These are phyloP conservation scores for Thinopyrum elongatum DNA, from an alignment of 176 grass and related monocot species.

Conservation along the genomic window DNA sequence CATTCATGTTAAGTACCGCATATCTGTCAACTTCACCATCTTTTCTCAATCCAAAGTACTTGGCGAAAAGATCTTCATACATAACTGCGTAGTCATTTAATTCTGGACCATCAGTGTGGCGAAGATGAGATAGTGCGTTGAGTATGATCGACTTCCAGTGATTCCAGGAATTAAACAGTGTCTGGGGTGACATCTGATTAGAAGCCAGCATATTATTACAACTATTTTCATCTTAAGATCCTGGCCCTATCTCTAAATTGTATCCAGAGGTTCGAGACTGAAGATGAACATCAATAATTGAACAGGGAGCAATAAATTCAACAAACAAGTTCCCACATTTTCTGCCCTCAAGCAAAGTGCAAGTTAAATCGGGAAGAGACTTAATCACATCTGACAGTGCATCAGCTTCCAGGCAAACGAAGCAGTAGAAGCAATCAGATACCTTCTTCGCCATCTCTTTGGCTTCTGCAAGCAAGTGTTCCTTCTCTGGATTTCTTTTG, in stretches of 20 bases:
- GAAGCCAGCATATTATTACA: conserved; percentile 32
- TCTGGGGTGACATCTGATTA: conserved; percentile 40
- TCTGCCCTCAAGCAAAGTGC: conserved; percentile 37
- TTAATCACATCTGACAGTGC: conserved; percentile 43
- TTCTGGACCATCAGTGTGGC: not conserved
- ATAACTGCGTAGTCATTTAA: conserved; percentile 17
- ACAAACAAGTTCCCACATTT: conserved; percentile 38
- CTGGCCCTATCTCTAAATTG: conserved; percentile 29
- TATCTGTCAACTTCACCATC: conserved; percentile 1
- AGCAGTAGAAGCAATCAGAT: conserved; percentile 41
- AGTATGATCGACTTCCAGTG: conserved; percentile 40
- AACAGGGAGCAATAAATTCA: conserved; percentile 44
- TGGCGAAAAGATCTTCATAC: conserved; percentile 48
- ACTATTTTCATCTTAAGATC: conserved; percentile 7
- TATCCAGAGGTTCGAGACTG: conserved; percentile 23
- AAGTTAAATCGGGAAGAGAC: conserved; percentile 30
- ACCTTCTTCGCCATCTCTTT: conserved; percentile 47
- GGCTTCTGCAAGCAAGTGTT: conserved; percentile 43
- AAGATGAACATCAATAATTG: conserved; percentile 65
- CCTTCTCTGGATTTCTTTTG: conserved; percentile 46
- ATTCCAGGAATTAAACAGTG: conserved; percentile 55
- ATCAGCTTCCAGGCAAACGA: conserved; percentile 46
- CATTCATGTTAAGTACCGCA: conserved; percentile 46
- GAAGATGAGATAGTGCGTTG: conserved; percentile 27
- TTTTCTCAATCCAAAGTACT: conserved; percentile 67